Evolutionary conservation across 2,329 filamentous ascomycete genomes (phyloP), one percentile per base, ranked within the genome.

Genomic region (Ilyonectria mors-panacis): DNA sequence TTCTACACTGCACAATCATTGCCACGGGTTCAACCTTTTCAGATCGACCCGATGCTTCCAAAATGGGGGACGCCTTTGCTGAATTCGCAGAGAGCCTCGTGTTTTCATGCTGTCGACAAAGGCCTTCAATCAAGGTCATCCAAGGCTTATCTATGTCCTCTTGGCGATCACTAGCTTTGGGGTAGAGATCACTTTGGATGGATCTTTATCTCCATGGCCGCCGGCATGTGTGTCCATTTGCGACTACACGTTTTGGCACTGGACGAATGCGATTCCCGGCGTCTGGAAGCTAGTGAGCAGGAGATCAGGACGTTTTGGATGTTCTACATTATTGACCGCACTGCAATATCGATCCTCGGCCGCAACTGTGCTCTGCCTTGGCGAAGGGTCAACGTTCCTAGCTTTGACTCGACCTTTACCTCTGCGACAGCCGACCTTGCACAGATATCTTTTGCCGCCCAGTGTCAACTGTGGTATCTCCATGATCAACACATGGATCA

Each of bases 151-250:
- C 39, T 6, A 61, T 55, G 59, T 61, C n/a, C 5, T 61, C 59
- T 8, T 54, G 50, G 39, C n/a, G 59, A 45, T 55, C 50, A 19
- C 21, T 55, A 6, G 50, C 59, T 3, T 13, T 55, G 28, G 28
- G 39, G 59, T 0, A 55, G 50, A 37, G 48, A 61, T 28, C 39
- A 55, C 13, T 61, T 61, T 26, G 59, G 59, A 2, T 55, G 50
- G 39, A 61, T 54, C n/a, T 55, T 61, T n/a, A 61, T 61, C 30
- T 61, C 59, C 6, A 61, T 61, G 50, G 50, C 59, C 28, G 50
- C 50, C 2, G 39, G 50, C 1, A 61, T 55, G 50, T 61, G 59
- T 7, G 39, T 61, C 10, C 59, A 55, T n/a, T 19, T 61, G 17
- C 28, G 48, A 17, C 59, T 61, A 4, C 50, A 55, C 9, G 59